phyloP scores from a whole-genome alignment of 768 basidiomycete species.

The Pleurotus salmoneostramineus region DNA sequence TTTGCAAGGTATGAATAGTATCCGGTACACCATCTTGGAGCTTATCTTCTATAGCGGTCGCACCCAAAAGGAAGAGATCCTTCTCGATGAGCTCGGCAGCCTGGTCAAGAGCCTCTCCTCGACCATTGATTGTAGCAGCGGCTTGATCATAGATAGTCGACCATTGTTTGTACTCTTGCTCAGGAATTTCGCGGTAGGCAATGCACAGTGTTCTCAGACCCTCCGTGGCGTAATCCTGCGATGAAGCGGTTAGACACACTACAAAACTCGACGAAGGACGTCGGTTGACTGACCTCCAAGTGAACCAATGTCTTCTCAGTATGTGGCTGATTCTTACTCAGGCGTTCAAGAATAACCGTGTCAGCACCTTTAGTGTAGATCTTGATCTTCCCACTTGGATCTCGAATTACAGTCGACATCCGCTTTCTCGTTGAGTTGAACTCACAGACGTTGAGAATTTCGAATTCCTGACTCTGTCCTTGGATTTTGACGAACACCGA shows the following conservation, averaged over 20 bases:
- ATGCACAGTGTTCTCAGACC: conserved; percentile 96
- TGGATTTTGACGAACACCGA: conserved; percentile 87
- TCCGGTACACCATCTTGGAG: conserved; percentile 98
- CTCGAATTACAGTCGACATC: conserved; percentile 93
- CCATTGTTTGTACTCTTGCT: conserved; percentile 91
- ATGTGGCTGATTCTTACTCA: conserved; percentile 81
- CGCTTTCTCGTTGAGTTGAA: conserved; percentile 98
- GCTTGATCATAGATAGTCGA: conserved; percentile 84
- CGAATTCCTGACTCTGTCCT: conserved; percentile 73
- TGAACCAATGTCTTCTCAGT: conserved; percentile 85
- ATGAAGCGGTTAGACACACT: background rate
- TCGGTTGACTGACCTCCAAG: conserved; percentile 64
- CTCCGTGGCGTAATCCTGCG: conserved; percentile 92
- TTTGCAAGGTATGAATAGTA: conserved; percentile 94
- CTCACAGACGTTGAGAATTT: conserved; percentile 95
- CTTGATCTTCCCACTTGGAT: conserved; percentile 88
- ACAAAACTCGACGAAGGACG: background rate
- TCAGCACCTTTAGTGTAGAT: conserved; percentile 97
- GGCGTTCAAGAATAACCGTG: conserved; percentile 91
- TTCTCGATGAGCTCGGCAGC: conserved; percentile 96
- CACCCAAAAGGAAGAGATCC: conserved; percentile 88
- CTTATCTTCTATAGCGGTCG: conserved; percentile 98
- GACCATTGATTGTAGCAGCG: conserved; percentile 91
- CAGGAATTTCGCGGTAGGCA: conserved; percentile 88
- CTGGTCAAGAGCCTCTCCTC: conserved; percentile 90